These are phyloP conservation scores for Spiromastix sp. DNA, from an alignment of 2,329 filamentous ascomycete genomes.

Conservation along the genomic window DNA sequence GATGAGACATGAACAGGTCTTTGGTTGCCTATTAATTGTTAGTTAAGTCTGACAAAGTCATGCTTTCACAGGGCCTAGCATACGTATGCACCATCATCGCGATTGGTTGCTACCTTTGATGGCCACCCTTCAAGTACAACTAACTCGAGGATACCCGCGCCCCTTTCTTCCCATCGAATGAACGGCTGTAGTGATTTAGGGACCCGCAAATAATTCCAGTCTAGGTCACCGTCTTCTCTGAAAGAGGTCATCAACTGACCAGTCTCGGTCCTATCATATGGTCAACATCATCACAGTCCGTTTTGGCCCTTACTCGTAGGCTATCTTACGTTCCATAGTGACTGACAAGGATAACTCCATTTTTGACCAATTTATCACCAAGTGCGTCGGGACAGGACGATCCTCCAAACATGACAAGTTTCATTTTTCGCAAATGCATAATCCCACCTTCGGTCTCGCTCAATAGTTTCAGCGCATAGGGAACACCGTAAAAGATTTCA, in stretches of 20 bases:
- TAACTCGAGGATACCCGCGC: conserved; percentile 27
- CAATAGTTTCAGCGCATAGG: conserved; percentile 54
- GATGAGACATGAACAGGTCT: conserved; percentile 39
- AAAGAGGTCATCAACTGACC: conserved; percentile 53
- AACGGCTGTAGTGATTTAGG: conserved; percentile 31
- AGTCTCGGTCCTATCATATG: conserved; percentile 53
- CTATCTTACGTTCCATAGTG: conserved; percentile 50
- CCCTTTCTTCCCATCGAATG: conserved; percentile 29
- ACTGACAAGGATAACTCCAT: conserved; percentile 45
- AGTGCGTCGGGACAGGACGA: conserved; percentile 50
- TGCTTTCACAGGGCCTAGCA: no score
- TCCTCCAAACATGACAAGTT: conserved; percentile 48
- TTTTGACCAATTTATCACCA: conserved; percentile 42
- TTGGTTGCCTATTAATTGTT: no score
- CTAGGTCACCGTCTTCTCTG: conserved; percentile 41
- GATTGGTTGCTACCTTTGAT: conserved; percentile 34
- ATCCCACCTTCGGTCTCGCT: conserved; percentile 49
- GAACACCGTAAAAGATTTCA: conserved; percentile 51
- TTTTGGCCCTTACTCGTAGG: no score
- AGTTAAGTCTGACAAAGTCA: no score
- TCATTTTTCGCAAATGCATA: conserved; percentile 33
- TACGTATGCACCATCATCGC: conserved; percentile 39
- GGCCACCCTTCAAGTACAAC: conserved; percentile 28
- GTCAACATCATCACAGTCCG: no score
- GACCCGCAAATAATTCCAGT: conserved; percentile 51